phyloP scores from a whole-genome alignment of 805 yeast genomes.

The Ogataea philodendri region DNA sequence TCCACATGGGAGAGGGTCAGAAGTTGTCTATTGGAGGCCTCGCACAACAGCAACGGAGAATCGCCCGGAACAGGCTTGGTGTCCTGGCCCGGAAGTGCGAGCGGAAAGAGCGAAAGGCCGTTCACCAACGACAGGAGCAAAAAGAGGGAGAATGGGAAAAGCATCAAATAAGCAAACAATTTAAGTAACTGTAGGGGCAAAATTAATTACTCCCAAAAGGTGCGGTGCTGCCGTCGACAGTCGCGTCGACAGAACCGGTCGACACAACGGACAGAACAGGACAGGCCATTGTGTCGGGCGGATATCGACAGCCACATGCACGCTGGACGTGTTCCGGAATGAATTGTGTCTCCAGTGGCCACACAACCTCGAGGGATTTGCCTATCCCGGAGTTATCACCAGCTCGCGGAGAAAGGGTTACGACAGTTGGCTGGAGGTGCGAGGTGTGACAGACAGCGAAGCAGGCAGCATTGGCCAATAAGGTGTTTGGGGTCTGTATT shows the following conservation, averaged over 20 bases:
- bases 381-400: constrained; percentile 11
- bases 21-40: constrained; percentile 58
- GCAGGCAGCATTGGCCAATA: too few species aligned
- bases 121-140: constrained; percentile 4
- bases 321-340: too few species aligned
- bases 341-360: too few species aligned
- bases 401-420: constrained; percentile 11
- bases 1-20: constrained; percentile 58
- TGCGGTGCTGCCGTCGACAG: too few species aligned
- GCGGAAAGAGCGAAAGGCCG: constrained; percentile 18
- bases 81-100: constrained; percentile 24
- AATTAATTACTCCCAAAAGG: not conserved
- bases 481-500: too few species aligned
- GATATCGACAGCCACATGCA: too few species aligned
- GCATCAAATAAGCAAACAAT: constrained; percentile 6
- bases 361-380: too few species aligned
- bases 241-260: too few species aligned
- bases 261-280: too few species aligned
- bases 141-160: constrained; percentile 3
- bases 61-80: constrained; percentile 84
- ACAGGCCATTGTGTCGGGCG: too few species aligned
- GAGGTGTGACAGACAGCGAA: too few species aligned
- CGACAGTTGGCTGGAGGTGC: constrained; percentile 4
- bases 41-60: constrained; percentile 82
- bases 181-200: not conserved